A percentile compares a stretch with the other conserved stretches of the same genome.
Evolutionary conservation across 2,329 filamentous ascomycete species (phyloP).

Genomic region (Xylaria hypoxylon): DNA sequence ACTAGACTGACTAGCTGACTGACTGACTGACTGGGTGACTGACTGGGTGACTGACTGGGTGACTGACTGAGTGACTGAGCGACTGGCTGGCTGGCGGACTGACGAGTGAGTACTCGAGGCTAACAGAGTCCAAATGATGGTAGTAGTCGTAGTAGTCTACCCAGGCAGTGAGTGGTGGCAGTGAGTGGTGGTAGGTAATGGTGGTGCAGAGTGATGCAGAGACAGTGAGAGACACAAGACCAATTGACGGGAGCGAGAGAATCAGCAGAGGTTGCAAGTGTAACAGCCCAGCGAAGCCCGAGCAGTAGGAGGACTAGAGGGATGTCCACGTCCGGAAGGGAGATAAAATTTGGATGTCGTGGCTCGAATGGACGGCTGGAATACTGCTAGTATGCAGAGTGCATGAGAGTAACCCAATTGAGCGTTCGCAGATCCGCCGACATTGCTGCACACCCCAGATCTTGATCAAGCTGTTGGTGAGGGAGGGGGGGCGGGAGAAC

Average conservation of each 20-base stretch:
- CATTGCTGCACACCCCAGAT: conserved; percentile 42
- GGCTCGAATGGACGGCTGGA: conserved; percentile 53
- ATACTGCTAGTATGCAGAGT: conserved; percentile 51
- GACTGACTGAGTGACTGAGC: conserved; percentile 2
- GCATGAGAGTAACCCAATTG: conserved; percentile 52
- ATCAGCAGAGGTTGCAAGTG: conserved; percentile 43
- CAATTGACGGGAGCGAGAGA: conserved; percentile 45
- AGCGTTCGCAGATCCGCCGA: conserved; percentile 51
- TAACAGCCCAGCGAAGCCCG: conserved; percentile 48
- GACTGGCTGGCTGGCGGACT: conserved; percentile 6
- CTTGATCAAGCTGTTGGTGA: conserved; percentile 33
- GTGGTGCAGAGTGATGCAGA: conserved; percentile 35
- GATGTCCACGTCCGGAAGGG: conserved; percentile 52
- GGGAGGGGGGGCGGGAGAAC: conserved; percentile 20
- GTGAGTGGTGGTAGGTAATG: conserved; percentile 35
- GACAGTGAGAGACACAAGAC: conserved; percentile 37
- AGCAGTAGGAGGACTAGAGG: conserved; percentile 41
- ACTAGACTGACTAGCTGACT: conserved; percentile 1
- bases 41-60: neutral
- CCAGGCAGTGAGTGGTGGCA: neutral
- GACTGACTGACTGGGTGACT: neutral
- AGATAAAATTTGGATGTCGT: conserved; percentile 51
- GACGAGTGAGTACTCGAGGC: conserved; percentile 10
- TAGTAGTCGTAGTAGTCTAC: conserved; percentile 20
- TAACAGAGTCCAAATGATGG: conserved; percentile 13